A percentile compares a stretch with the other conserved stretches of the same genome.
Evolutionary conservation across 225 moss, liverwort and hornwort genomes (phyloP).

Genomic region (Marchantia paleacea): DNA sequence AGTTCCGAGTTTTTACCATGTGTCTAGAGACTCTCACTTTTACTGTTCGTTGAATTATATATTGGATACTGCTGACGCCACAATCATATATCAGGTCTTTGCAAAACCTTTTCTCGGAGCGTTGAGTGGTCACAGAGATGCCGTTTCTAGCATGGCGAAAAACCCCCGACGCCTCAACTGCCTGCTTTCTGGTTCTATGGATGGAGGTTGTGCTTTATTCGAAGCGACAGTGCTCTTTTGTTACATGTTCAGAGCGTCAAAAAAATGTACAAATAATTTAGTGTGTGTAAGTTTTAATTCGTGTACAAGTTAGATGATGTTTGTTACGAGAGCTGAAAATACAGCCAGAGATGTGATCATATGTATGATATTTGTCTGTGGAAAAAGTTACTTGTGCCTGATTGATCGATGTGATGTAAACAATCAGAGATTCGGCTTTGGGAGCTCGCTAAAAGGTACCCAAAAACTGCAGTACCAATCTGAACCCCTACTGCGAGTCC

Average conservation of each 20-base stretch:
- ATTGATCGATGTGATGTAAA: too few relatives aligned
- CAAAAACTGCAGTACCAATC: background rate
- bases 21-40: too few relatives aligned
- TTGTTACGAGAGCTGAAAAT: too few relatives aligned
- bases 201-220: conserved; percentile 59
- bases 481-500: background rate
- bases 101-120: conserved; percentile 91
- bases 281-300: too few relatives aligned
- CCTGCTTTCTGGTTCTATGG: conserved; percentile 86
- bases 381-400: too few relatives aligned
- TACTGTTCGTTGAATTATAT: too few relatives aligned
- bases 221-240: background rate
- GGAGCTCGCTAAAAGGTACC: conserved; percentile 75
- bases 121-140: conserved; percentile 79
- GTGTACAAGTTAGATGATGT: too few relatives aligned
- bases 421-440: conserved; percentile 85
- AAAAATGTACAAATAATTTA: background rate
- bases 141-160: conserved; percentile 75
- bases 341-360: too few relatives aligned
- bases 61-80: too few relatives aligned
- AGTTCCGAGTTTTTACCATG: too few relatives aligned
- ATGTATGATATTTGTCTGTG: too few relatives aligned
- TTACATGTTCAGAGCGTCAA: too few relatives aligned
- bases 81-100: conserved; percentile 55
- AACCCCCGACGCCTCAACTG: conserved; percentile 77